Base-by-base conservation (phyloP, 768 basidiomycete species). In the Lepiota subincarnata region DNA sequence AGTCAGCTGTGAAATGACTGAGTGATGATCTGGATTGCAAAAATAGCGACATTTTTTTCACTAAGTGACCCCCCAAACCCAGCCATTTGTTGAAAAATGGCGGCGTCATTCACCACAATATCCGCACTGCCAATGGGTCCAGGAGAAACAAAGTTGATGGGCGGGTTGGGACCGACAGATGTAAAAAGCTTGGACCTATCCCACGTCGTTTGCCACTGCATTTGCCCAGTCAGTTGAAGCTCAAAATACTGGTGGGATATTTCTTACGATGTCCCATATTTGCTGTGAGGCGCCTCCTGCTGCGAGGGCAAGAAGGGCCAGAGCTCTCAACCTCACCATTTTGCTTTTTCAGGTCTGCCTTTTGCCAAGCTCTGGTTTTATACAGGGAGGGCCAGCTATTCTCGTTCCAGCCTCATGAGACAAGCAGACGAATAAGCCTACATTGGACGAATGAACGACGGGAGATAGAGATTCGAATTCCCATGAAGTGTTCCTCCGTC, bases 21-120 rank as follows among this genome's bases (percentile, higher is more conserved):
- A 13, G 7, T 34, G 3, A 44, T 53, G 16, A 54, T 19, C 16
- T 20, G 31, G 16, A 22, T 20, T 37, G 20, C 10, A 16, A 48
- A 19, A 22, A 26, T 18, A 37, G n/a, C 8, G 5, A 24, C 5
- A 24, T 2, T 11, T 3, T n/a, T 43, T 50, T 56, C 51, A 88
- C 88, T 88, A 28, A 89, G 69, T 0, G 81, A 61, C 7, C 76
- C 84, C 0, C 87, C 87, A 59, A 87, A 86, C 11, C 88, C 87
- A 48, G 73, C 75, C 37, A 90, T 80, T 0, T 73, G 67, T 67
- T 89, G 88, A 65, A 78, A 82, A n/a, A 75, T 64, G 2, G 68
- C 57, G 2, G 66, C 66, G 62, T 87, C 86, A 45, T 81, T 65
- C 12, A 90, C 67, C 38, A 75, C 73, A 48, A 89, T 88, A 62